These are phyloP conservation scores for Lasiodiplodia sp. DNA, from an alignment of 2,329 filamentous ascomycete species.

Conservation along the genomic window DNA sequence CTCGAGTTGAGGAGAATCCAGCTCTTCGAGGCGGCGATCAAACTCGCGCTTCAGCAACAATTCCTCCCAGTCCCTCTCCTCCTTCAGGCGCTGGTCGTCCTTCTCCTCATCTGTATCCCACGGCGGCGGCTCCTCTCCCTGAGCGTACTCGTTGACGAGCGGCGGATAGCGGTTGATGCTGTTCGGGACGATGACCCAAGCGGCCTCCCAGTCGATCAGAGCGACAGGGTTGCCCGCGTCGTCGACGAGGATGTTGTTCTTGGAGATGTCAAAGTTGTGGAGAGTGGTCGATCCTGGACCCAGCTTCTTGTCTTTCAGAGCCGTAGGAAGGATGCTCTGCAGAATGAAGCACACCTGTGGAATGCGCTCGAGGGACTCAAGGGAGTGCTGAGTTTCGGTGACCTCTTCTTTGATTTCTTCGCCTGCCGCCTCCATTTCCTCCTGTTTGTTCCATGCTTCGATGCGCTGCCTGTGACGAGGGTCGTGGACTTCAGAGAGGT, in stretches of 20 bases:
- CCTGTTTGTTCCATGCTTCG: not conserved
- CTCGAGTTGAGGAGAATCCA: too few species aligned
- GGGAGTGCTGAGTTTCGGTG: not conserved
- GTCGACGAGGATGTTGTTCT: constrained; percentile 28
- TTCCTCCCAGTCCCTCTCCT: too few species aligned
- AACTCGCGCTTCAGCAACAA: too few species aligned
- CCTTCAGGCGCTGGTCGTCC: too few species aligned
- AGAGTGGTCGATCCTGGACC: not conserved
- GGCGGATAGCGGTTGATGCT: not conserved
- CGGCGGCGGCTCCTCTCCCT: too few species aligned
- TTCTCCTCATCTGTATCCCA: too few species aligned
- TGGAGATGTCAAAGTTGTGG: constrained; percentile 22
- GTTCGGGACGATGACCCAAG: too few species aligned
- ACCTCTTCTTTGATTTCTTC: too few species aligned
- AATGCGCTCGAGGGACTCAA: not conserved
- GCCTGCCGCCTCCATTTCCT: too few species aligned
- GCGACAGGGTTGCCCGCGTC: not conserved
- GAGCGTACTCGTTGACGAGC: constrained; percentile 5
- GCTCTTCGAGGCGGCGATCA: too few species aligned
- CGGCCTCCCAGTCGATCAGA: too few species aligned
- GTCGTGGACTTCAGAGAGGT: not conserved
- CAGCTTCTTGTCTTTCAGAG: not conserved
- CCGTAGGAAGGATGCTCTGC: not conserved
- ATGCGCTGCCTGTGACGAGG: not conserved
- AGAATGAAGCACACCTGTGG: not conserved